Evolutionary conservation across 2,329 filamentous ascomycete genomes (phyloP).

Genomic region (Ophiostoma sp.): DNA sequence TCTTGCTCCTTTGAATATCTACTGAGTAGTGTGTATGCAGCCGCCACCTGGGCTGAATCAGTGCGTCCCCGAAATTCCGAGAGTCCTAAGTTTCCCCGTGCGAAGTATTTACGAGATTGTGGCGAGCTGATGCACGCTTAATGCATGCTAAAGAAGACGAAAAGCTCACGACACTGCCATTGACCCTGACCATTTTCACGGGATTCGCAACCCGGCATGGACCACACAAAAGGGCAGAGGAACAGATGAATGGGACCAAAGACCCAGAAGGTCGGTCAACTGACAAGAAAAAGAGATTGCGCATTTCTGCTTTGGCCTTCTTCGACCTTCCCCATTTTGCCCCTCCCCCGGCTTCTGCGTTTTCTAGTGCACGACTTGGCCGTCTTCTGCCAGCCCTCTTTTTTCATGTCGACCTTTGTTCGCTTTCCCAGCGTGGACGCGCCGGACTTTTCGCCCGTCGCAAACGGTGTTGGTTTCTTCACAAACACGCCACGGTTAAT

Average conservation of each 20-base stretch:
- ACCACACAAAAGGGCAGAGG: background rate
- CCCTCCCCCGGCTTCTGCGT: background rate
- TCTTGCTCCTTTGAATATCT: background rate
- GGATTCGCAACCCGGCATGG: background rate
- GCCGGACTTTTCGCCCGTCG: background rate
- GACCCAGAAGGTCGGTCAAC: background rate
- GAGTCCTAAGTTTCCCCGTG: background rate
- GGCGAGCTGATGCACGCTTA: background rate
- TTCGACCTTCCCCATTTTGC: background rate
- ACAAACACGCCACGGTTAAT: background rate
- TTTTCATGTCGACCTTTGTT: background rate
- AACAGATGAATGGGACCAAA: background rate
- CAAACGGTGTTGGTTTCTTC: background rate
- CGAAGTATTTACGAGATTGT: constrained; percentile 4
- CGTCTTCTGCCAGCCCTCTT: background rate
- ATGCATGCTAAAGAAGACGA: background rate
- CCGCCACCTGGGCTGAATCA: background rate
- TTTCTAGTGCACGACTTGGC: background rate
- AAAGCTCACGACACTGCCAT: background rate
- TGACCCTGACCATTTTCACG: no score
- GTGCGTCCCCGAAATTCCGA: constrained; percentile 7
- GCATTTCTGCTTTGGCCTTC: constrained; percentile 1
- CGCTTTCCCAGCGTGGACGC: background rate
- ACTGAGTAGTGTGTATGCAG: background rate
- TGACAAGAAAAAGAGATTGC: constrained; percentile 15